phyloP scores from a whole-genome alignment of 345 rosid genomes.

The Eucalyptus dawsonii region DNA sequence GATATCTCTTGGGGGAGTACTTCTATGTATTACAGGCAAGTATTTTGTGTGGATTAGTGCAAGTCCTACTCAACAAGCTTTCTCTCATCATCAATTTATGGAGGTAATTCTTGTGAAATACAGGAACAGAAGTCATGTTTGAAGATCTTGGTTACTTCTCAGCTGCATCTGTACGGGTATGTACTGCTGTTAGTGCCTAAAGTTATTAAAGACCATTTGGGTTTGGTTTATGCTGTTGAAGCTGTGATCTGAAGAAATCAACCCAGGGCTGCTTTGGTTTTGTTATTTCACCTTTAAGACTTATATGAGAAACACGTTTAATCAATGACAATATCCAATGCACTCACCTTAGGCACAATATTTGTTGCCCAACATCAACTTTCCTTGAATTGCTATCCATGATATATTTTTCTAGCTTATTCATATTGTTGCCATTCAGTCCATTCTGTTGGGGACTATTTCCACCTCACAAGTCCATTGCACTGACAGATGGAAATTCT shows the following conservation, averaged over 20 bases:
- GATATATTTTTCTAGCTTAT: background rate
- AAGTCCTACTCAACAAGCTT: background rate
- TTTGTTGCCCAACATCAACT: background rate
- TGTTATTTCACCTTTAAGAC: background rate
- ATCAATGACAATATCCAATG: background rate
- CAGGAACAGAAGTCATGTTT: constrained; percentile 88
- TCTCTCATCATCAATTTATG: constrained; percentile 1
- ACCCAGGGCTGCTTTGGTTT: background rate
- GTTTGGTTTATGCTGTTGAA: background rate
- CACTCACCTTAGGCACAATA: background rate
- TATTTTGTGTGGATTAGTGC: background rate
- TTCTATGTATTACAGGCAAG: constrained; percentile 77
- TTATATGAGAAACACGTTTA: background rate
- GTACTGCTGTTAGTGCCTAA: background rate
- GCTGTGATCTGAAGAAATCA: background rate
- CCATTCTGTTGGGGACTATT: background rate
- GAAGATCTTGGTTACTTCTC: constrained; percentile 69
- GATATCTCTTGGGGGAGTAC: constrained; percentile 76
- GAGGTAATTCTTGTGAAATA: constrained; percentile 7
- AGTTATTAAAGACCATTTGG: background rate
- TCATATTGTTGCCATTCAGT: background rate
- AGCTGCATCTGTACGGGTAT: constrained; percentile 72
- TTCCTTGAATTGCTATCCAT: background rate
- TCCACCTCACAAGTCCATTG: background rate
- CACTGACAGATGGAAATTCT: background rate